phyloP scores from a whole-genome alignment of 2,329 filamentous ascomycete species.

The Parasarocladium wereldwijsianum region DNA sequence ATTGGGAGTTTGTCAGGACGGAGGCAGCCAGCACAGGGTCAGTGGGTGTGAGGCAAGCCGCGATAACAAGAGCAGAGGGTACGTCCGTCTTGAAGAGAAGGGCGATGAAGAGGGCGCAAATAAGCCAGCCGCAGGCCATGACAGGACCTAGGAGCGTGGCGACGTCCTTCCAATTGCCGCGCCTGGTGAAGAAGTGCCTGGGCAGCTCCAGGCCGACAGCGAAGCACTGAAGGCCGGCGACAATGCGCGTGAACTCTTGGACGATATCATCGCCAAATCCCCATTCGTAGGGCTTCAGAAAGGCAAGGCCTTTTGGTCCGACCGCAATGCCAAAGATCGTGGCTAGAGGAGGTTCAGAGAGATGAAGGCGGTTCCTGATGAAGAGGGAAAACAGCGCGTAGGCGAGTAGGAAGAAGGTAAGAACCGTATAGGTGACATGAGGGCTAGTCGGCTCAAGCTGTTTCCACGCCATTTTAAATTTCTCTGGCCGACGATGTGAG shows the following conservation, averaged over 20 bases:
- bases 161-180: conserved; percentile 30
- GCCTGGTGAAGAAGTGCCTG: conserved; percentile 32
- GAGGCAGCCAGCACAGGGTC: conserved; percentile 45
- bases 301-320: not conserved
- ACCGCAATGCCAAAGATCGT: not conserved
- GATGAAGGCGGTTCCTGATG: conserved; percentile 1
- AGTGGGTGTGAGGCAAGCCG: conserved; percentile 39
- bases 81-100: conserved; percentile 33
- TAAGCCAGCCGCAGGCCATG: conserved; percentile 43
- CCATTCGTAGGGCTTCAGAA: conserved; percentile 1
- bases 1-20: conserved; percentile 42
- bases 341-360: not conserved
- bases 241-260: conserved; percentile 39
- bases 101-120: conserved; percentile 34
- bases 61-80: conserved; percentile 35
- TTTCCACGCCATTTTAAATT: not conserved
- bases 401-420: not conserved
- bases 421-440: not conserved
- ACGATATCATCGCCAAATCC: not conserved
- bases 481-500: too few species aligned
- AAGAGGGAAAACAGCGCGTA: not conserved
- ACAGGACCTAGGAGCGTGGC: conserved; percentile 36
- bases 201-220: conserved; percentile 43
- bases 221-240: conserved; percentile 42
- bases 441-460: not conserved